Evolutionary conservation across 257 asterid species (phyloP).

Genomic region (Solanum chiquidenum): DNA sequence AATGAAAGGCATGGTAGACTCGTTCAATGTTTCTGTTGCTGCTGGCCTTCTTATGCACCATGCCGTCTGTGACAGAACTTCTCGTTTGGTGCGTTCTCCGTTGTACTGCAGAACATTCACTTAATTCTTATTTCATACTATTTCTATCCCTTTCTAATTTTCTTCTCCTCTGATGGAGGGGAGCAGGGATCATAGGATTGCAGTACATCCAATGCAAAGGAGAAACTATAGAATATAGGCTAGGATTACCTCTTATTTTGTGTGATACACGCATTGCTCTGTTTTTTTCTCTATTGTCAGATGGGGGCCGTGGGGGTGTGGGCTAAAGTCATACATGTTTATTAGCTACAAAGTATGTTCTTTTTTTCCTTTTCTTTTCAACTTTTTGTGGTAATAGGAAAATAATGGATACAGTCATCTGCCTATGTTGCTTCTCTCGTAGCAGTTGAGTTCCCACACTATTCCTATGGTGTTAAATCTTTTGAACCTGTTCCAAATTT

Average conservation of each 20-base stretch:
- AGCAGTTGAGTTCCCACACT: not conserved
- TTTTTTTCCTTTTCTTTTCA: not conserved
- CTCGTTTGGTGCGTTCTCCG: slow-evolving; percentile 46
- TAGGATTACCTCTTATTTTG: not conserved
- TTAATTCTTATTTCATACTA: not conserved
- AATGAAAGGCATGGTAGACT: slow-evolving; percentile 96
- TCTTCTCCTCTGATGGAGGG: not conserved
- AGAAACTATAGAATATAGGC: not conserved
- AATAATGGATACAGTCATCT: not conserved
- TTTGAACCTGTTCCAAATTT: not conserved
- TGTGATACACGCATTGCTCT: not conserved
- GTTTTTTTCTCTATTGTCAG: not conserved
- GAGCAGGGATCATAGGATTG: not conserved
- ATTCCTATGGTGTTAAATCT: not conserved
- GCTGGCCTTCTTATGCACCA: slow-evolving; percentile 97
- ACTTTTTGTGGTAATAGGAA: not conserved
- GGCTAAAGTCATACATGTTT: not conserved
- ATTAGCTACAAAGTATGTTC: not conserved
- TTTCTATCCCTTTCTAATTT: not conserved
- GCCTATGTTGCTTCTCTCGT: not conserved
- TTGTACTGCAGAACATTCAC: not conserved
- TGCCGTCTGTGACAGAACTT: slow-evolving; percentile 69
- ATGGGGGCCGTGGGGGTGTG: not conserved
- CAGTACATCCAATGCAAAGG: not conserved
- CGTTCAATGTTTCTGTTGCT: slow-evolving; percentile 93